Evolutionary conservation across 2,329 filamentous ascomycete genomes (phyloP).

Genomic region (Apiospora koreana): DNA sequence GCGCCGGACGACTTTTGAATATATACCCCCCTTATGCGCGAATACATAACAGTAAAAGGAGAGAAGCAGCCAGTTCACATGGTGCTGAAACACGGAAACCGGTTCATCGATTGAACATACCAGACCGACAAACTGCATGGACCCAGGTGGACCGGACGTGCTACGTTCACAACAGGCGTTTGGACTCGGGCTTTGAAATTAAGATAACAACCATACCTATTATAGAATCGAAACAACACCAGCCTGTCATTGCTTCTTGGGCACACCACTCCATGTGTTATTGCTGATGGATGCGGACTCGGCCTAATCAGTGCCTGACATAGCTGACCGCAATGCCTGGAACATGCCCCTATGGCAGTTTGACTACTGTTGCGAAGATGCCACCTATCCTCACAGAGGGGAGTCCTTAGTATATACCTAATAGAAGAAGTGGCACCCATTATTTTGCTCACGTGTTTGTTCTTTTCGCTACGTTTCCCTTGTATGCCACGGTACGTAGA

Average conservation of each 20-base stretch:
- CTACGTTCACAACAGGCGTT: neutral
- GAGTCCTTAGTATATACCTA: neutral
- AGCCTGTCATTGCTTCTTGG: neutral
- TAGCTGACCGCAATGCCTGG: neutral
- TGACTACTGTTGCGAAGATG: neutral
- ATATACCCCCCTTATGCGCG: constrained; percentile 7
- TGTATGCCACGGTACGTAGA: too few relatives aligned
- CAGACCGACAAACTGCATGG: neutral
- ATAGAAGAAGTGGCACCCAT: neutral
- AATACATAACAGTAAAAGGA: neutral
- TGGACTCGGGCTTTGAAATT: neutral
- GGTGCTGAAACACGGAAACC: neutral
- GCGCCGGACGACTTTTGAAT: constrained; percentile 2
- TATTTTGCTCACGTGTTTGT: too few relatives aligned
- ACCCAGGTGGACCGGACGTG: neutral
- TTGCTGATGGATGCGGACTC: neutral
- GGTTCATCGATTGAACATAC: neutral
- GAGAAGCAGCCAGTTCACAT: neutral
- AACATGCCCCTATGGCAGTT: neutral
- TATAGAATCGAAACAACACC: neutral
- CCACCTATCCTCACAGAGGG: neutral
- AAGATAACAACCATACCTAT: neutral
- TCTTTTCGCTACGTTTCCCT: neutral
- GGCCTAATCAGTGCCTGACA: neutral
- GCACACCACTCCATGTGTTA: too few relatives aligned